Evolutionary conservation across 2,329 filamentous ascomycete genomes (phyloP).

Genomic region (Stemphylium lycopersici): DNA sequence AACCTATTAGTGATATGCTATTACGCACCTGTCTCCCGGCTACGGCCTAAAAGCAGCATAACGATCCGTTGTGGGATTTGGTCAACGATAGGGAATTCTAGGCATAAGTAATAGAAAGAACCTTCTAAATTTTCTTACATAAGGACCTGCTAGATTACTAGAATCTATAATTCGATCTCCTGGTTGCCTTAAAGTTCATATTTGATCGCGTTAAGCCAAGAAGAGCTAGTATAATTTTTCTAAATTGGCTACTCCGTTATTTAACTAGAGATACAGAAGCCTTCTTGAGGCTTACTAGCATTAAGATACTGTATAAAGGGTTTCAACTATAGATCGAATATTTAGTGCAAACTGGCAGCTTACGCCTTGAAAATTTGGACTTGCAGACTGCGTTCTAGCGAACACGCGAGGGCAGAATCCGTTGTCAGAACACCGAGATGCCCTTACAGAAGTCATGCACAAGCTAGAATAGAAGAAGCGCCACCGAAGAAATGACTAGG

Average conservation of each 20-base stretch:
- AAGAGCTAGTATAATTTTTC: slow-evolving; percentile 6
- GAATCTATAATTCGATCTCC: slow-evolving; percentile 4
- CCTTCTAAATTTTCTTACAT: slow-evolving; percentile 2
- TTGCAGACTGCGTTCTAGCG: not conserved
- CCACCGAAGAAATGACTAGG: slow-evolving; percentile 8
- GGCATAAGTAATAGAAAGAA: slow-evolving; percentile 3
- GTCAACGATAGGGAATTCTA: slow-evolving; percentile 1
- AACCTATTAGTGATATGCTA: not conserved
- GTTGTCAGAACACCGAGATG: not conserved
- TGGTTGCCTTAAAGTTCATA: slow-evolving; percentile 4
- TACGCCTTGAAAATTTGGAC: not conserved
- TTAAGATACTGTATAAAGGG: slow-evolving; percentile 4
- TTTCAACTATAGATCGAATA: slow-evolving; percentile 2
- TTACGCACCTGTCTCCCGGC: not conserved
- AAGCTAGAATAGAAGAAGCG: slow-evolving; percentile 7
- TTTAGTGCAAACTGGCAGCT: not conserved
- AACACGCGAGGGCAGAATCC: not conserved
- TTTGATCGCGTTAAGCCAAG: slow-evolving; percentile 3
- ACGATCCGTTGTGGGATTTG: not conserved
- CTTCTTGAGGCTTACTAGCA: slow-evolving; percentile 1
- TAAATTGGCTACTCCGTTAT: slow-evolving; percentile 4
- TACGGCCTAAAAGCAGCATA: not conserved
- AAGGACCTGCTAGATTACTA: not conserved
- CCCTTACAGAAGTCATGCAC: not conserved
- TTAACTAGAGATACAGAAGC: not conserved